These are phyloP conservation scores for Chloranthus sessilifolius DNA, from an alignment of 164 flowering plant genomes.

Conservation along the genomic window DNA sequence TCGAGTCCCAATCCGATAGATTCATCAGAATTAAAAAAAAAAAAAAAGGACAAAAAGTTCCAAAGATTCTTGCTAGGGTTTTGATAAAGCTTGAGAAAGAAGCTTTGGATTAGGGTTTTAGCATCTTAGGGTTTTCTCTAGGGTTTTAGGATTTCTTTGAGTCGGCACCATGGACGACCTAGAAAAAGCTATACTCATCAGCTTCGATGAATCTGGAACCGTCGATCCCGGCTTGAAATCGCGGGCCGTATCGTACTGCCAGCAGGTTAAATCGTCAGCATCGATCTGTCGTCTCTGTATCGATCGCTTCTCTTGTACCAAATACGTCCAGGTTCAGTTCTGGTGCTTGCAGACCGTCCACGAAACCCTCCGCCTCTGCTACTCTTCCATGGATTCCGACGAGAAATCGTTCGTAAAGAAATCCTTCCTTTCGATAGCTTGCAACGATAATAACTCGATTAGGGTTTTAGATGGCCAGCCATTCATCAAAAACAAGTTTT, in stretches of 20 bases:
- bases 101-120: background rate
- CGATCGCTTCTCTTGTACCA: conserved; percentile 49
- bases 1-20: too few relatives aligned
- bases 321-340: conserved; percentile 73
- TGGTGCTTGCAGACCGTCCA: conserved; percentile 91
- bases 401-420: conserved; percentile 60
- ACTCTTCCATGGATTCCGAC: conserved; percentile 43
- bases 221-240: conserved; percentile 59
- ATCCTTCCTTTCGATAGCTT: conserved; percentile 60
- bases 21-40: too few relatives aligned
- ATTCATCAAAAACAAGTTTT: conserved; percentile 84
- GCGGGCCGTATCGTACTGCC: conserved; percentile 60
- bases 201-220: conserved; percentile 86
- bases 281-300: conserved; percentile 58
- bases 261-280: conserved; percentile 53
- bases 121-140: background rate
- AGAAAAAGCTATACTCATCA: conserved; percentile 81
- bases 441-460: conserved; percentile 35
- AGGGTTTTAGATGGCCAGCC: conserved; percentile 63
- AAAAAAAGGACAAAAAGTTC: too few relatives aligned
- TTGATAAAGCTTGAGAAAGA: too few relatives aligned
- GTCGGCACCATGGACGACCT: conserved; percentile 66
- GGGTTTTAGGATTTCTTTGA: conserved; percentile 3
- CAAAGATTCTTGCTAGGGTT: too few relatives aligned
- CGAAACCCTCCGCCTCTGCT: conserved; percentile 54